Conservation (phyloP, 352 stramenopile genomes). For the Pythium aquatile region DNA sequence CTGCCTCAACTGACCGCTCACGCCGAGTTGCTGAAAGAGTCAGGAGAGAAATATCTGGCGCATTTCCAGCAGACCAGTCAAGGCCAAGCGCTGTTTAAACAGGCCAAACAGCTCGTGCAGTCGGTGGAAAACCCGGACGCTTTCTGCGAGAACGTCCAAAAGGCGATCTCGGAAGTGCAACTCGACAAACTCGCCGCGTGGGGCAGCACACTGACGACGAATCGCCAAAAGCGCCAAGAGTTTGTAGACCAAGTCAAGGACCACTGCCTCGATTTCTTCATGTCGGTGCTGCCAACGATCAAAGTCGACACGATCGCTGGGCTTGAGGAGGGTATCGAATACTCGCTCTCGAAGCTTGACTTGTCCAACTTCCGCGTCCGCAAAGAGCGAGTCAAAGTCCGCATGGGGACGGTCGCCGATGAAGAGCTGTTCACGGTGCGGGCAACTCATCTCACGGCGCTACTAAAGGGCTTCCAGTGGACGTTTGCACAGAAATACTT, state of each 20-base stretch:
- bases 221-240: slow-evolving; percentile 68
- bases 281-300: slow-evolving; percentile 80
- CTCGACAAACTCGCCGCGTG: slow-evolving; percentile 68
- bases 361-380: slow-evolving; percentile 80
- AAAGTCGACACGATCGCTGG: slow-evolving; percentile 81
- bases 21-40: slow-evolving; percentile 51
- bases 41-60: slow-evolving; percentile 65
- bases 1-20: slow-evolving; percentile 56
- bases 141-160: slow-evolving; percentile 73
- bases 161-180: slow-evolving; percentile 64
- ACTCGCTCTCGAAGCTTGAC: slow-evolving; percentile 77
- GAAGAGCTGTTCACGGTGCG: slow-evolving; percentile 81
- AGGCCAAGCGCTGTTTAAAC: slow-evolving; percentile 60
- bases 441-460: slow-evolving; percentile 67
- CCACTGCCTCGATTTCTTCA: slow-evolving; percentile 85
- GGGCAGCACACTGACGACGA: slow-evolving; percentile 56
- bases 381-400: slow-evolving; percentile 85
- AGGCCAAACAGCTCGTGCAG: slow-evolving; percentile 67
- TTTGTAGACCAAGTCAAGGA: slow-evolving; percentile 83
- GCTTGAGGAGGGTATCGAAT: slow-evolving; percentile 72
- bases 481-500: slow-evolving; percentile 87
- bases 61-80: slow-evolving; percentile 72
- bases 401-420: slow-evolving; percentile 75
- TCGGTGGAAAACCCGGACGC: slow-evolving; percentile 72
- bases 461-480: slow-evolving; percentile 85